Evolutionary conservation across 2,329 filamentous ascomycete species (phyloP).

Genomic region (Cercospora berteroae): DNA sequence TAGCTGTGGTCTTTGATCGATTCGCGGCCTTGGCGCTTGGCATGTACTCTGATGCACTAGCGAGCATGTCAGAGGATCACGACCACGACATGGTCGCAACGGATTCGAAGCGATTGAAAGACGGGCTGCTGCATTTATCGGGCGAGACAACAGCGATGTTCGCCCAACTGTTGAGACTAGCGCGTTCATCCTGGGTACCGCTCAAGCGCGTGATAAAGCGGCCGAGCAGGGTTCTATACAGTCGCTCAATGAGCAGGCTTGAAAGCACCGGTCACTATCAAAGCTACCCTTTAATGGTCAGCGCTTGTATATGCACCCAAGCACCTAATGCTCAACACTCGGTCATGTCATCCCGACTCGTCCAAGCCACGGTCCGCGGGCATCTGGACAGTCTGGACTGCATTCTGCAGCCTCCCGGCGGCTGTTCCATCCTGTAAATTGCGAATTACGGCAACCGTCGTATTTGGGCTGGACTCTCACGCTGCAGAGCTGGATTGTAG

Average conservation of each 20-base stretch:
- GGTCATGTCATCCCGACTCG: neutral
- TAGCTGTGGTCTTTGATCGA: neutral
- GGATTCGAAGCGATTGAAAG: neutral
- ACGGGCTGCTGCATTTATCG: neutral
- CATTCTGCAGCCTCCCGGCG: neutral
- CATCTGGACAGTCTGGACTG: neutral
- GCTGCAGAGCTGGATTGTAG: neutral
- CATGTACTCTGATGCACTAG: neutral
- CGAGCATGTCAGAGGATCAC: neutral
- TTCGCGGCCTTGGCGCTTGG: constrained; percentile 1
- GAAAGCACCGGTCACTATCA: neutral
- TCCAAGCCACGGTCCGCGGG: neutral
- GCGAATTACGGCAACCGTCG: neutral
- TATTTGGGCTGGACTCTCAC: neutral
- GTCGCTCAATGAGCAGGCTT: neutral
- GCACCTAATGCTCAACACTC: neutral
- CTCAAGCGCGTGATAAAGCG: neutral
- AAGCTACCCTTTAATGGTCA: neutral
- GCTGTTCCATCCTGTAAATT: neutral
- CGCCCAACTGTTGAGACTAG: neutral
- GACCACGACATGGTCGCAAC: neutral
- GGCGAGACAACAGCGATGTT: neutral
- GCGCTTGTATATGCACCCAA: neutral
- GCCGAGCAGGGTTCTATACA: neutral
- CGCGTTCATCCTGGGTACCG: neutral